These are phyloP conservation scores for Eimeria acervulina DNA, from an alignment of 169 alveolate genomes.

Conservation along the genomic window DNA sequence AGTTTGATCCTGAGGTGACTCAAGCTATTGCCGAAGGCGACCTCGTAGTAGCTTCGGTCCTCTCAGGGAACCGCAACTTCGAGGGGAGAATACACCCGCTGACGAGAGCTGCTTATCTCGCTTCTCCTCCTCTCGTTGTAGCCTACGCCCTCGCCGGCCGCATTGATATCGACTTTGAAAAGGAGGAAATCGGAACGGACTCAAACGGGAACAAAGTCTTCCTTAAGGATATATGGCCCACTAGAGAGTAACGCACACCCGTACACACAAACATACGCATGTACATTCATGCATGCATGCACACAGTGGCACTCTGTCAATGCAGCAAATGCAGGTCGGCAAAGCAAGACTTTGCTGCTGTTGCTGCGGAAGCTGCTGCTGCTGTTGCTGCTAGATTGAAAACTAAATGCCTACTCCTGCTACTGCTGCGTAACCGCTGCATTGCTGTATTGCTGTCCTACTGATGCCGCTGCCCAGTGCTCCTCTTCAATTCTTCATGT, in stretches of 20 bases:
- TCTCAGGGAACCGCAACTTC: constrained; percentile 98
- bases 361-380: neutral
- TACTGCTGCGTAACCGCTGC: neutral
- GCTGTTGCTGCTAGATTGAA: neutral
- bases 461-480: neutral
- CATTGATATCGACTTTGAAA: constrained; percentile 95
- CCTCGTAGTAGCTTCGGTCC: constrained; percentile 96
- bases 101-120: constrained; percentile 97
- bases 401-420: neutral
- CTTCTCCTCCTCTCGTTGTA: constrained; percentile 98
- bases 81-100: constrained; percentile 98
- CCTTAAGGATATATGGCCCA: constrained; percentile 97
- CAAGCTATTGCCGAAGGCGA: constrained; percentile 94
- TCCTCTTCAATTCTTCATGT: neutral
- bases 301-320: too few relatives aligned
- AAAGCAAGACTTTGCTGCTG: too few relatives aligned
- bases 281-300: neutral
- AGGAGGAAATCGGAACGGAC: constrained; percentile 93
- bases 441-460: neutral
- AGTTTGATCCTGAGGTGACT: constrained; percentile 95
- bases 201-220: constrained; percentile 88
- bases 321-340: too few relatives aligned
- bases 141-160: constrained; percentile 98
- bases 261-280: too few relatives aligned
- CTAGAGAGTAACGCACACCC: constrained; percentile 93